These are phyloP conservation scores for Euphorbia lathyris DNA, from an alignment of 345 rosid genomes.

Conservation along the genomic window DNA sequence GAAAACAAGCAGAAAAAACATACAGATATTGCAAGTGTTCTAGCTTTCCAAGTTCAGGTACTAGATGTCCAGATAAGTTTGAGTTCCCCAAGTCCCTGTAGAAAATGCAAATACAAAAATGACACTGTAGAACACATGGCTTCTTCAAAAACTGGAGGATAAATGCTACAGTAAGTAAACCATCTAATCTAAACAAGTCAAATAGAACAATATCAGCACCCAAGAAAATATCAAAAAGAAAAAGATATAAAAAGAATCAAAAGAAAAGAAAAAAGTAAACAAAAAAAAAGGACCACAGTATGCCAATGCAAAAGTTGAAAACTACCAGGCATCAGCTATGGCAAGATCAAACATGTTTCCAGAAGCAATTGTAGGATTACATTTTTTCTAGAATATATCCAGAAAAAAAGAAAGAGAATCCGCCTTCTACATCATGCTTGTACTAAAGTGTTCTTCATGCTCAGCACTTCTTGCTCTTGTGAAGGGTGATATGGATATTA, in stretches of 20 bases:
- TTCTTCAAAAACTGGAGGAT: not conserved
- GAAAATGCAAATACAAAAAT: not conserved
- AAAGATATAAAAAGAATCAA: not conserved
- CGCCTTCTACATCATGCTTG: not conserved
- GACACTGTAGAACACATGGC: not conserved
- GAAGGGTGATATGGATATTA: not conserved
- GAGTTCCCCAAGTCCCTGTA: conserved; percentile 95
- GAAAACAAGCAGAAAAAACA: conserved; percentile 24
- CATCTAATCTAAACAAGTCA: not conserved
- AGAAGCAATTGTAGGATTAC: not conserved
- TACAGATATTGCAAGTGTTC: conserved; percentile 92
- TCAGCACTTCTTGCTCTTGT: not conserved
- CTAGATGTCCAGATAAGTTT: conserved; percentile 82
- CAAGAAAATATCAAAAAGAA: not conserved
- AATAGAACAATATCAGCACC: not conserved
- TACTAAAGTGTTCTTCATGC: not conserved
- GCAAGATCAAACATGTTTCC: not conserved
- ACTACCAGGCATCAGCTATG: not conserved
- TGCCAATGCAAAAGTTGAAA: not conserved
- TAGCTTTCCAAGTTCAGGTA: conserved; percentile 80
- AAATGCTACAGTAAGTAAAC: not conserved
- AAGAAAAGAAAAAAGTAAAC: not conserved
- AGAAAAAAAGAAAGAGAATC: not conserved
- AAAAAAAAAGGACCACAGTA: not conserved
- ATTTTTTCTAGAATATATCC: not conserved